A percentile compares a stretch with the other conserved stretches of the same genome.
These are phyloP conservation scores for Lactarius vividus DNA, from an alignment of 768 basidiomycete species.

Conservation along the genomic window DNA sequence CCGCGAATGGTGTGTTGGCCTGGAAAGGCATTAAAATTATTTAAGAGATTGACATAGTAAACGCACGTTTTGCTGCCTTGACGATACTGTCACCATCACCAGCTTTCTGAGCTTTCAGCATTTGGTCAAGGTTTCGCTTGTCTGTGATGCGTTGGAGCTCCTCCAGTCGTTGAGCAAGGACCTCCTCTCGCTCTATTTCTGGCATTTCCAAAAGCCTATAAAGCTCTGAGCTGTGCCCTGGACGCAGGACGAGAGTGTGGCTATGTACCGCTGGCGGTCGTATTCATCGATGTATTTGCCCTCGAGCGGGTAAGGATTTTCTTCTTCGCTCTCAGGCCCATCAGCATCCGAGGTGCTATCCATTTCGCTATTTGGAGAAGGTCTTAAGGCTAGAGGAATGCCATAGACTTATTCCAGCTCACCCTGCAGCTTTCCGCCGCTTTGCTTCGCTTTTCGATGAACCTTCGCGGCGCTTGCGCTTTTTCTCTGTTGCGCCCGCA, in stretches of 20 bases:
- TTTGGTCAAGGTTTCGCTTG: constrained; percentile 65
- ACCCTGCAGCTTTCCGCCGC: constrained; percentile 73
- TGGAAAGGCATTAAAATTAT: constrained; percentile 31
- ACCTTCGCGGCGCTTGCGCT: constrained; percentile 57
- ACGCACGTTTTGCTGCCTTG: constrained; percentile 75
- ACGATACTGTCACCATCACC: constrained; percentile 58
- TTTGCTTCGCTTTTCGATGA: constrained; percentile 48
- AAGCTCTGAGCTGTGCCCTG: constrained; percentile 16
- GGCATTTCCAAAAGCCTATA: constrained; percentile 72
- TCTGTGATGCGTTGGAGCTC: constrained; percentile 75
- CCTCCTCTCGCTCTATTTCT: constrained; percentile 87
- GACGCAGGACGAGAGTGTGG: constrained; percentile 26
- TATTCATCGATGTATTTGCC: constrained; percentile 85
- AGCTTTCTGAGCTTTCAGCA: constrained; percentile 65
- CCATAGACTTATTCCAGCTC: constrained; percentile 34
- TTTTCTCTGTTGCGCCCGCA: constrained; percentile 65
- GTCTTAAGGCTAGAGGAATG: neutral
- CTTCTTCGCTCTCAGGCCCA: constrained; percentile 59
- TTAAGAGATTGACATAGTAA: neutral
- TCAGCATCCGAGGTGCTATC: constrained; percentile 50
- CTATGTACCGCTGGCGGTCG: constrained; percentile 70
- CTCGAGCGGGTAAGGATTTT: constrained; percentile 85
- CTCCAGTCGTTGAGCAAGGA: constrained; percentile 76
- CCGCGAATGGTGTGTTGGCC: constrained; percentile 75
- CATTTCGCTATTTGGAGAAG: constrained; percentile 7